phyloP scores from a whole-genome alignment of 2,329 filamentous ascomycete genomes.

The Trichoderma sp. region DNA sequence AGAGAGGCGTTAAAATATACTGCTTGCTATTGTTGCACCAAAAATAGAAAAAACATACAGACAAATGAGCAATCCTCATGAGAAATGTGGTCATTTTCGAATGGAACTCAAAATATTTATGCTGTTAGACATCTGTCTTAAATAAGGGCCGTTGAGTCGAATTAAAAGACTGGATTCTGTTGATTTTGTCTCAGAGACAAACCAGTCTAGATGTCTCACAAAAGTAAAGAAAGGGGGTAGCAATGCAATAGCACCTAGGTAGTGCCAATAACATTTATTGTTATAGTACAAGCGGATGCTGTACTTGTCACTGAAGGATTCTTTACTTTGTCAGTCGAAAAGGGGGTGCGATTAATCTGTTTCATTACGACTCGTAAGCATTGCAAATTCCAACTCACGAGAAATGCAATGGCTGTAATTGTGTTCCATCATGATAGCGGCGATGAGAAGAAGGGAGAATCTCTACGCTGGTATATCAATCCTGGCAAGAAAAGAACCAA shows the following conservation, averaged over 20 bases:
- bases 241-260: neutral
- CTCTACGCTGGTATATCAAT: neutral
- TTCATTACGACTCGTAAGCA: neutral
- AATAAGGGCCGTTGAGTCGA: neutral
- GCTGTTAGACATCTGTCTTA: neutral
- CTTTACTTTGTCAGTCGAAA: neutral
- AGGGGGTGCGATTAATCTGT: neutral
- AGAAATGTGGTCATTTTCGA: neutral
- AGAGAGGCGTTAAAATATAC: neutral
- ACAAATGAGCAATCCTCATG: neutral
- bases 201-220: neutral
- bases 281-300: neutral
- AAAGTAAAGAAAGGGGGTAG: neutral
- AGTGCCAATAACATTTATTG: neutral
- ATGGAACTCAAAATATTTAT: neutral
- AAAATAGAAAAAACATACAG: neutral
- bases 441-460: neutral
- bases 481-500: neutral
- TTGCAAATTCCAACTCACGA: neutral
- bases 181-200: neutral
- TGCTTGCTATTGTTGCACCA: neutral
- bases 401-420: neutral
- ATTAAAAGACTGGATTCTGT: neutral
- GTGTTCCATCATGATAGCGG: neutral
- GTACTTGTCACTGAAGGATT: neutral